A percentile compares a stretch with the other conserved stretches of the same genome.
Evolutionary conservation across 345 rosid species (phyloP).

Genomic region (Gossypium thurberi): DNA sequence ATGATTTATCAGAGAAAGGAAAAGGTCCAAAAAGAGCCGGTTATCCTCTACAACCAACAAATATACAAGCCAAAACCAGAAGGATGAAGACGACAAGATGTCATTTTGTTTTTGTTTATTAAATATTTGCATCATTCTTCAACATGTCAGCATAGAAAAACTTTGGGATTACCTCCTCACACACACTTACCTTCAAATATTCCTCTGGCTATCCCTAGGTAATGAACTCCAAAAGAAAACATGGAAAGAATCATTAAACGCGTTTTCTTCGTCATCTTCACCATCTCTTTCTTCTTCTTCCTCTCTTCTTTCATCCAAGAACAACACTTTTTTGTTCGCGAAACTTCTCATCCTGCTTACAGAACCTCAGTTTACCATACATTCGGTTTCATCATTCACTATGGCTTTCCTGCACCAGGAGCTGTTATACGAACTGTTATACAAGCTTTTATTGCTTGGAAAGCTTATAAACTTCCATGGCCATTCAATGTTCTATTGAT

Average conservation of each 20-base stretch:
- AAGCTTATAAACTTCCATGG: not conserved
- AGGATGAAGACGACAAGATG: not conserved
- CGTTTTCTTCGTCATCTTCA: not conserved
- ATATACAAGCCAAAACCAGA: not conserved
- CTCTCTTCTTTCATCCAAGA: not conserved
- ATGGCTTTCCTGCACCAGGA: not conserved
- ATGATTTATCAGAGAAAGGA: not conserved
- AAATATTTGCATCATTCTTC: not conserved
- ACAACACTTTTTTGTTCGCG: not conserved
- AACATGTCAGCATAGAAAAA: not conserved
- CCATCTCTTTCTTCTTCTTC: not conserved
- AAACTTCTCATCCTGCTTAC: not conserved
- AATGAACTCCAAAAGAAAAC: not conserved
- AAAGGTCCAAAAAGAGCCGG: no score
- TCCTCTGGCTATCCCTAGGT: not conserved
- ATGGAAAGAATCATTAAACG: not conserved
- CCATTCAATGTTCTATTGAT: not conserved
- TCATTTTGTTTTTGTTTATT: not conserved
- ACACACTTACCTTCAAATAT: not conserved
- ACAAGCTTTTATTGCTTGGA: not conserved
- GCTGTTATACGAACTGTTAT: not conserved
- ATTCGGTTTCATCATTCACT: not conserved
- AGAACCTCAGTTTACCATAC: not conserved
- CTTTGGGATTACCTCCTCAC: not conserved
- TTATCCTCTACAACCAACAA: not conserved